phyloP scores from a whole-genome alignment of 208 protist species.

The Trypanosomatidae sp. region DNA sequence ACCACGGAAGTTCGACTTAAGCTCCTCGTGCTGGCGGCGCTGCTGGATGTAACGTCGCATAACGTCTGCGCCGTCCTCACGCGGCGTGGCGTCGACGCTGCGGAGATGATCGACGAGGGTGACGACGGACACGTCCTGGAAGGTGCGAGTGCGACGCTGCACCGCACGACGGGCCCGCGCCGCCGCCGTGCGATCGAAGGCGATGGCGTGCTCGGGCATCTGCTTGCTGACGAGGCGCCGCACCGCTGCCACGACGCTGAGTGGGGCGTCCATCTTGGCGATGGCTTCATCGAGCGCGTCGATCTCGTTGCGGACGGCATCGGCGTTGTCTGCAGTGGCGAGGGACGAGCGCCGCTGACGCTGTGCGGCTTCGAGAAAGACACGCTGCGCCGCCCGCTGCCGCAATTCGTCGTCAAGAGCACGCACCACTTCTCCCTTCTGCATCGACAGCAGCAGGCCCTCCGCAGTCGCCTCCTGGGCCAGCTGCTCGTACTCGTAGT shows the following conservation, averaged over 20 bases:
- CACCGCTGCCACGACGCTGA: conserved; percentile 7
- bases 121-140: conserved; percentile 20
- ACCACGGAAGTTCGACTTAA: conserved; percentile 41
- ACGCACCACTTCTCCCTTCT: conserved; percentile 52
- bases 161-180: conserved; percentile 12
- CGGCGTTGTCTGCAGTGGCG: neutral
- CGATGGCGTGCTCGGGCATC: conserved; percentile 4
- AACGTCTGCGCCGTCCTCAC: conserved; percentile 43
- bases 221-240: conserved; percentile 15
- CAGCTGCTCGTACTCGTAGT: conserved; percentile 47
- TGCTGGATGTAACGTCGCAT: conserved; percentile 49
- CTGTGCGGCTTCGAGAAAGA: conserved; percentile 19
- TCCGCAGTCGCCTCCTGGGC: conserved; percentile 32
- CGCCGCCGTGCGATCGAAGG: conserved; percentile 18
- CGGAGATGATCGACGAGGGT: conserved; percentile 24
- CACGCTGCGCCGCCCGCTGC: conserved; percentile 15
- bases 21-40: conserved; percentile 44
- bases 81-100: conserved; percentile 25
- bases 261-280: conserved; percentile 10
- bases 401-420: conserved; percentile 36
- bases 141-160: conserved; percentile 28
- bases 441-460: conserved; percentile 42
- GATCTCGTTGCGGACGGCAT: conserved; percentile 1
- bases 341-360: conserved; percentile 11
- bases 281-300: conserved; percentile 12